Evolutionary conservation across 768 basidiomycete species (phyloP).

Genomic region (Kwoniella botswanensis): DNA sequence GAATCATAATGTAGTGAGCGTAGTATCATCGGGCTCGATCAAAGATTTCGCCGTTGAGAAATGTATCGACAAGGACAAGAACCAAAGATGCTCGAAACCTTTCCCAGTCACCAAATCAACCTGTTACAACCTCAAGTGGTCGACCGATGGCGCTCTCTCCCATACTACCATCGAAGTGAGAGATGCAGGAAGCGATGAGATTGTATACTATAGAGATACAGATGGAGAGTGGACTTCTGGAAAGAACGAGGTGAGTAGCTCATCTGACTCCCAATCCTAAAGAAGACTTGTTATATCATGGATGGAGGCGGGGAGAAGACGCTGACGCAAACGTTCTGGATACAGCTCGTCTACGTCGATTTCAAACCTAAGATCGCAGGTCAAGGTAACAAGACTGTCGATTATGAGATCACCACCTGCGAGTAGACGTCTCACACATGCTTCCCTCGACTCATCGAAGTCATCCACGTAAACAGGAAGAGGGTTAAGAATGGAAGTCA

Average conservation of each 20-base stretch:
- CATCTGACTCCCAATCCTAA: background rate
- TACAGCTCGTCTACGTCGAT: constrained; percentile 53
- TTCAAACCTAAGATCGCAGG: constrained; percentile 52
- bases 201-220: constrained; percentile 53
- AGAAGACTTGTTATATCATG: too few species aligned
- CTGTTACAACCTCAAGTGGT: constrained; percentile 54
- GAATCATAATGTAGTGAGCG: background rate
- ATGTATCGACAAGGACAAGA: constrained; percentile 50
- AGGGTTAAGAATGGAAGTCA: too few species aligned
- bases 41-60: constrained; percentile 53
- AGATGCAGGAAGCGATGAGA: constrained; percentile 49
- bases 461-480: too few species aligned
- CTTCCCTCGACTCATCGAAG: background rate
- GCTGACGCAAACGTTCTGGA: background rate
- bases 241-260: constrained; percentile 49
- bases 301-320: background rate
- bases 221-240: constrained; percentile 56
- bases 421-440: constrained; percentile 24
- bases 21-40: constrained; percentile 44
- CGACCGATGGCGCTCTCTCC: constrained; percentile 49
- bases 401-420: constrained; percentile 49
- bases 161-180: constrained; percentile 56
- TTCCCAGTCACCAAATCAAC: constrained; percentile 50
- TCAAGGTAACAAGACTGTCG: constrained; percentile 53
- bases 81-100: constrained; percentile 52